phyloP scores from a whole-genome alignment of 2,329 filamentous ascomycete species.

The Leptographium radiaticola region DNA sequence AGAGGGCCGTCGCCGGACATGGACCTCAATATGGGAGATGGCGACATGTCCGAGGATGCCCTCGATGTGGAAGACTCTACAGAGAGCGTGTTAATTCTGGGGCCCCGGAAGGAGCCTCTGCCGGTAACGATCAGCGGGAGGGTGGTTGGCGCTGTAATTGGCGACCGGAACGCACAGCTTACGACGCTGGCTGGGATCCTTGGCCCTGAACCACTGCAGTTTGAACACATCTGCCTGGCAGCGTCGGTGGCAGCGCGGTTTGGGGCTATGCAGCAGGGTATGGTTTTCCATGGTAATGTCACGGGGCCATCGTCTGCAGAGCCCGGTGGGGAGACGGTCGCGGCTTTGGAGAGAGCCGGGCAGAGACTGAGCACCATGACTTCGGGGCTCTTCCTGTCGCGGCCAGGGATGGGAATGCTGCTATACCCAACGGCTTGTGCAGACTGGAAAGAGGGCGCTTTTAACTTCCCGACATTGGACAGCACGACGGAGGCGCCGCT shows the following conservation, averaged over 20 bases:
- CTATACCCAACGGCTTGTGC: constrained; percentile 24
- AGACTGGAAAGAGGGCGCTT: constrained; percentile 17
- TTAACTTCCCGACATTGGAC: constrained; percentile 8
- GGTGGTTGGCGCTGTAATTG: constrained; percentile 8
- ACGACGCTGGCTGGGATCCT: constrained; percentile 10
- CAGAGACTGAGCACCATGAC: constrained; percentile 22
- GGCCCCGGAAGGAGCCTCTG: constrained; percentile 3
- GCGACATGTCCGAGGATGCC: background rate
- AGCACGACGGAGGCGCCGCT: constrained; percentile 12
- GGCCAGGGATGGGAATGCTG: constrained; percentile 22
- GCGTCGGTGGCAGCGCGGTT: constrained; percentile 13
- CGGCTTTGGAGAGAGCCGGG: constrained; percentile 17
- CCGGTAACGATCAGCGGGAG: constrained; percentile 14
- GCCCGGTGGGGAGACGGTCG: background rate
- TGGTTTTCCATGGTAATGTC: constrained; percentile 16
- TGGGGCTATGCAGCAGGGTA: constrained; percentile 4
- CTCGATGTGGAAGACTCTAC: background rate
- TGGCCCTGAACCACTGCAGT: constrained; percentile 14
- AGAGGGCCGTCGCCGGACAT: background rate
- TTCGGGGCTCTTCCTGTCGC: constrained; percentile 22
- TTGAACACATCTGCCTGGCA: constrained; percentile 17
- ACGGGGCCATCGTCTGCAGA: constrained; percentile 3
- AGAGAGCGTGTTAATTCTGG: background rate
- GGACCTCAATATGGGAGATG: background rate
- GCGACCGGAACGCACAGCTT: background rate